These are phyloP conservation scores for Fremontodendron californicum DNA, from an alignment of 345 rosid genomes.

Conservation along the genomic window DNA sequence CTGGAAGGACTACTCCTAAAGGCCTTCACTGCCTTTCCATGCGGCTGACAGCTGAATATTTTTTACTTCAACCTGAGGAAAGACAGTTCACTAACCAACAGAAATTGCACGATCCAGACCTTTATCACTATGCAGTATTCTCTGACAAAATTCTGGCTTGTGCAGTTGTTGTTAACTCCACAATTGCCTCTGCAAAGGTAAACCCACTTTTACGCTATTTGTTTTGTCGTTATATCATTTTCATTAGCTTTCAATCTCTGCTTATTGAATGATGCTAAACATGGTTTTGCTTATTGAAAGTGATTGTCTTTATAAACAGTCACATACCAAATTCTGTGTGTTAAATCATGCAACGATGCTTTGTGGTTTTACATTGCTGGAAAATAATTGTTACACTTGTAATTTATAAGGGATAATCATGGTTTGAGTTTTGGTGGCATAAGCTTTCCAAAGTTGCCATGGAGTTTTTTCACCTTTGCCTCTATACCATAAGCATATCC, in stretches of 20 bases:
- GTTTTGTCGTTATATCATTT: neutral
- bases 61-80: constrained; percentile 54
- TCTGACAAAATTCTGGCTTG: constrained; percentile 86
- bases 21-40: constrained; percentile 92
- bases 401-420: neutral
- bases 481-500: neutral
- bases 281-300: neutral
- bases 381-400: neutral
- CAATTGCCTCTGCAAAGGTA: constrained; percentile 67
- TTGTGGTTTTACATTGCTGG: neutral
- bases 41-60: constrained; percentile 77
- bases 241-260: neutral
- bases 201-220: neutral
- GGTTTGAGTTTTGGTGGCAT: neutral
- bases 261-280: neutral
- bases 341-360: neutral
- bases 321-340: neutral
- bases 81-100: constrained; percentile 68
- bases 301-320: neutral
- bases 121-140: constrained; percentile 75
- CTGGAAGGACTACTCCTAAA: constrained; percentile 85
- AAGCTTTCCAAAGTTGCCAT: neutral
- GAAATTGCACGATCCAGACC: constrained; percentile 42
- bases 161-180: constrained; percentile 85
- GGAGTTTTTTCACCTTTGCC: neutral